Conservation (phyloP, 1,284 basidiomycete species). For the Athelia sp. region DNA sequence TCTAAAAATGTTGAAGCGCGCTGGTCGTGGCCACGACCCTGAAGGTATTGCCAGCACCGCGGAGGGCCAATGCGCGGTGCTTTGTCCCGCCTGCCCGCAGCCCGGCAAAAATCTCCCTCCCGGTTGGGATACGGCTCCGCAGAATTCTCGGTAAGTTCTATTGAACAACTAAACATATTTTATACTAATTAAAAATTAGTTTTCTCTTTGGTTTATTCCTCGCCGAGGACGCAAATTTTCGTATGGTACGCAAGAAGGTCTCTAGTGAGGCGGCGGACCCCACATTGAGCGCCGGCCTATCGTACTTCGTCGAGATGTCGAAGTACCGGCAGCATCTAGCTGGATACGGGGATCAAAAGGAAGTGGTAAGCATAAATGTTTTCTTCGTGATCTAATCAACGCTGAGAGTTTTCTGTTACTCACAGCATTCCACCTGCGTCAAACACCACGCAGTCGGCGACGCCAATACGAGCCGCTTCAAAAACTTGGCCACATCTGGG, state of each 20-base stretch:
- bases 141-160: slow-evolving; percentile 10
- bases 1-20: slow-evolving; percentile 24
- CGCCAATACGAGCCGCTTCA: background rate
- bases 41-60: slow-evolving; percentile 14
- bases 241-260: slow-evolving; percentile 3
- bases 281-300: slow-evolving; percentile 3
- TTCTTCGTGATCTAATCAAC: too few relatives aligned
- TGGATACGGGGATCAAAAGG: slow-evolving; percentile 4
- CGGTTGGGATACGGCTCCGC: slow-evolving; percentile 16
- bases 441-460: slow-evolving; percentile 4
- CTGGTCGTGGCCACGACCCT: slow-evolving; percentile 22
- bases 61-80: slow-evolving; percentile 22
- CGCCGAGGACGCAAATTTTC: slow-evolving; percentile 9
- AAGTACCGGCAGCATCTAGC: slow-evolving; percentile 2
- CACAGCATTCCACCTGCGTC: background rate
- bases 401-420: too few relatives aligned
- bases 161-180: background rate
- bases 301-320: slow-evolving; percentile 8
- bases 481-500: slow-evolving; percentile 1
- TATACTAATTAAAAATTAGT: slow-evolving; percentile 1
- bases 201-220: slow-evolving; percentile 9
- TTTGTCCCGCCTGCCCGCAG: slow-evolving; percentile 31
- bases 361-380: slow-evolving; percentile 2
- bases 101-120: slow-evolving; percentile 25
- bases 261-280: slow-evolving; percentile 7